Evolutionary conservation across 2,329 filamentous ascomycete species (phyloP), one percentile per base, ranked within the genome.

Genomic region (Sclerotinia glacialis): DNA sequence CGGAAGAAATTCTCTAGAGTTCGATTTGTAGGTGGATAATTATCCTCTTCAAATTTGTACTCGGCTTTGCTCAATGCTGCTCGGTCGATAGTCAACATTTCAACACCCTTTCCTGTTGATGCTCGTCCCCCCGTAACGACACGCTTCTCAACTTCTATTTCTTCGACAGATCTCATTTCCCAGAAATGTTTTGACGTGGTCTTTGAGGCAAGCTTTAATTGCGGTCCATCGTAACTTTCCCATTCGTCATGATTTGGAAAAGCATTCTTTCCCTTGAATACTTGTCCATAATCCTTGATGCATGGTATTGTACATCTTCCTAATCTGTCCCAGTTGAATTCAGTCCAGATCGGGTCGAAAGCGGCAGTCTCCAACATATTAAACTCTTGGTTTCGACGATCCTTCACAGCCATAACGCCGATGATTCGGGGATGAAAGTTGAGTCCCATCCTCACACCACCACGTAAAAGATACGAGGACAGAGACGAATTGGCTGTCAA

Each of bases 301-400:
- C 83, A 85, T 1, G 83, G 83, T 2, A 85, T 79, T 0, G 83
- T 83, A 72, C 83, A 85, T 47, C 78, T 77, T 2, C 81, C 82
- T 70, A 83, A 78, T 53, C 81, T 78, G 46, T 80, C 82, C 79
- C 80, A 83, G 70, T 84, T 83, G 73, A 84, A 84, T 69, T 85
- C 82, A 0, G 82, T 82, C 83, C 83, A 85, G 71, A 85, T 83
- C 0, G 83, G 83, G 69, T 85, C 83, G 66, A 85, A 85, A 5
- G 83, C 80, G 6, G 80, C 83, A 0, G 82, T 84, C 72, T 85
- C 83, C n/a, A 85, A 78, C 83, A 85, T 85, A 12, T 81, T 77
- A 63, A 85, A 81, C 66, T 85, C 83, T 5, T 80, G 78, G 65
- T 83, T 83, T 56, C 82, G 78, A 4, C 79, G 79, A 67, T 85